These are phyloP conservation scores for Fusarium euwallaceae DNA, from an alignment of 2,329 filamentous ascomycete genomes.

Conservation along the genomic window DNA sequence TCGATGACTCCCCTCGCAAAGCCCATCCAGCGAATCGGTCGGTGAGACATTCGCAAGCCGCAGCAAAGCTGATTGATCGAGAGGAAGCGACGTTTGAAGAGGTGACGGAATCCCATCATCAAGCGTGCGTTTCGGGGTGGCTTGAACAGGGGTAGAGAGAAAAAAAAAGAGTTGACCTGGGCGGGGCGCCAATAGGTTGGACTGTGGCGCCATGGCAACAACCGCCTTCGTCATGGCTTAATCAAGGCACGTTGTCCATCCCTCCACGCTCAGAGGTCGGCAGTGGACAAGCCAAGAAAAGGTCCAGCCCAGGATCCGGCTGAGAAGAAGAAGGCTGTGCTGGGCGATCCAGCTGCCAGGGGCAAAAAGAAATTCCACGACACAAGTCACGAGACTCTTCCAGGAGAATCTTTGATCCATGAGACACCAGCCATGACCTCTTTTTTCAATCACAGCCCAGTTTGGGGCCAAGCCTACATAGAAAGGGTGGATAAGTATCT, in stretches of 20 bases:
- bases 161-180: slow-evolving; percentile 15
- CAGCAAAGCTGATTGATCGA: slow-evolving; percentile 9
- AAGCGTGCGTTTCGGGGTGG: slow-evolving; percentile 21
- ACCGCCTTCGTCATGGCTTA: slow-evolving; percentile 33
- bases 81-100: slow-evolving; percentile 2
- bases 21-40: slow-evolving; percentile 22
- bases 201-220: slow-evolving; percentile 30
- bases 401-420: background rate
- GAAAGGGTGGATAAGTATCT: too few relatives aligned
- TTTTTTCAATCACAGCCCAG: background rate
- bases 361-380: slow-evolving; percentile 21
- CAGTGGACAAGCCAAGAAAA: slow-evolving; percentile 21
- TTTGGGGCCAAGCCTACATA: background rate
- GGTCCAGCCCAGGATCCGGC: slow-evolving; percentile 15
- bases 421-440: background rate
- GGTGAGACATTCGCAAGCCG: slow-evolving; percentile 3
- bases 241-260: slow-evolving; percentile 35
- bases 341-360: slow-evolving; percentile 9
- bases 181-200: slow-evolving; percentile 25
- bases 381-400: slow-evolving; percentile 4
- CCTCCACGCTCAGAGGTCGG: slow-evolving; percentile 36
- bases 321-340: slow-evolving; percentile 20
- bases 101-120: slow-evolving; percentile 10
- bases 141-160: slow-evolving; percentile 26
- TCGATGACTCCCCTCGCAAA: slow-evolving; percentile 16